Conservation (phyloP, 371 early-diverging fungal species). For the Syncephalastrum contaminatum region DNA sequence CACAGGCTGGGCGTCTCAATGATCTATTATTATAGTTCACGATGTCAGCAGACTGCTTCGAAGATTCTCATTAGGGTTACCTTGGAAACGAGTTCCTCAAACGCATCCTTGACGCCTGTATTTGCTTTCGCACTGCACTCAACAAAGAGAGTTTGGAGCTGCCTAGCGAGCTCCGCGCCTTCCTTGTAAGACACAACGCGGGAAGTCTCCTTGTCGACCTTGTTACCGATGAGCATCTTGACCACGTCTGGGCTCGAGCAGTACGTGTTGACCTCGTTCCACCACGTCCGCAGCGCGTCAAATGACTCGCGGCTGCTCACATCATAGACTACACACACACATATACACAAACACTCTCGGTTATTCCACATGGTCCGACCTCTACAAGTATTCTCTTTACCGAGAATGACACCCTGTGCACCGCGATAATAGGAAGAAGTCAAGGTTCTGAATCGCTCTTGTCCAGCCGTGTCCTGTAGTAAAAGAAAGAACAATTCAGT, state of each 20-base stretch:
- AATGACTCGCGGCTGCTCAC: conserved; percentile 92
- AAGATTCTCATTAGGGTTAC: conserved; percentile 35
- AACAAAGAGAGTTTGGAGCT: conserved; percentile 86
- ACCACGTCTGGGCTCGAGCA: conserved; percentile 82
- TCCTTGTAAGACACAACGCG: conserved; percentile 85
- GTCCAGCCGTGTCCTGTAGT: conserved; percentile 99
- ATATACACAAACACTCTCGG: neutral
- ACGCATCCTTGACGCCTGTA: conserved; percentile 82
- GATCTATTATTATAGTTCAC: conserved; percentile 37
- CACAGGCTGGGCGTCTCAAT: conserved; percentile 79
- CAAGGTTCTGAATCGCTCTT: conserved; percentile 99
- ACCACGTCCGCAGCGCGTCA: conserved; percentile 89
- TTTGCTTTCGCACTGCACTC: conserved; percentile 96
- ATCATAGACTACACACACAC: conserved; percentile 79
- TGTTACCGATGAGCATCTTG: conserved; percentile 97
- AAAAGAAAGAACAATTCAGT: too few species aligned
- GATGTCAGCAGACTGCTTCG: neutral
- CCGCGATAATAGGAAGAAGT: conserved; percentile 99
- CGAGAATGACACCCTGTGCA: conserved; percentile 97
- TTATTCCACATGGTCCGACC: too few species aligned
- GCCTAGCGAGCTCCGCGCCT: conserved; percentile 86
- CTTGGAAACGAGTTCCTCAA: conserved; percentile 88
- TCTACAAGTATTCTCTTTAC: conserved; percentile 14
- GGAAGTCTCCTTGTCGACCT: conserved; percentile 88
- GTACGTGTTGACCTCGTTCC: conserved; percentile 92